Percentiles rank a stretch among this genome's conserved stretches.
Evolutionary conservation across 257 asterid genomes (phyloP).

Genomic region (Osmanthus fragrans): DNA sequence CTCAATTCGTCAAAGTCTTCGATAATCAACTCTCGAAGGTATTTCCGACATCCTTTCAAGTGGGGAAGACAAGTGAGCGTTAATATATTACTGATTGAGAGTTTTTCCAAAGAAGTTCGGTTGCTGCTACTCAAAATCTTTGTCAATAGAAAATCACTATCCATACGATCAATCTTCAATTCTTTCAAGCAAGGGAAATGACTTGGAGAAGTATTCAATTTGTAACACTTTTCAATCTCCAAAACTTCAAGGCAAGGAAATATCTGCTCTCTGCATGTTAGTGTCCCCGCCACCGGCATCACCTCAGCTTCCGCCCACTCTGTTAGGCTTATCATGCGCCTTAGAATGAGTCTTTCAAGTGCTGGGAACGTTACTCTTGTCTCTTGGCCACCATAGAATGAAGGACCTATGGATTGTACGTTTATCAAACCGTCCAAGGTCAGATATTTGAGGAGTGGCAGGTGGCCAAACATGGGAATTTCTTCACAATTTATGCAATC

Average conservation of each 20-base stretch:
- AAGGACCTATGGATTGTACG: too few species aligned
- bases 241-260: constrained; percentile 30
- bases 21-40: not conserved
- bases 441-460: too few species aligned
- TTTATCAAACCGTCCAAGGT: too few species aligned
- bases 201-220: constrained; percentile 28
- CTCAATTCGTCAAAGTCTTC: not conserved
- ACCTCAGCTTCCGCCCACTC: constrained; percentile 21
- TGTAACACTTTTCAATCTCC: not conserved
- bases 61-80: constrained; percentile 9
- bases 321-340: too few species aligned
- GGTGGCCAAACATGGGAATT: too few species aligned
- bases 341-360: too few species aligned
- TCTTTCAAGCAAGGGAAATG: constrained; percentile 25
- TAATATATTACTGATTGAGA: not conserved
- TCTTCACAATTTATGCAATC: too few species aligned
- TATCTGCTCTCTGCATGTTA: not conserved
- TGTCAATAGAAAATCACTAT: constrained; percentile 4
- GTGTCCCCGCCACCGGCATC: not conserved
- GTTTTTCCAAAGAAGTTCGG: constrained; percentile 5
- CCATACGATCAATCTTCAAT: not conserved
- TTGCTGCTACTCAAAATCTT: constrained; percentile 14
- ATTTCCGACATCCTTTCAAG: not conserved
- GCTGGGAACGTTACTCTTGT: too few species aligned
- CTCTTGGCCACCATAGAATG: too few species aligned